Base-by-base conservation (phyloP, 805 yeast species). In the Candida caryicola region DNA sequence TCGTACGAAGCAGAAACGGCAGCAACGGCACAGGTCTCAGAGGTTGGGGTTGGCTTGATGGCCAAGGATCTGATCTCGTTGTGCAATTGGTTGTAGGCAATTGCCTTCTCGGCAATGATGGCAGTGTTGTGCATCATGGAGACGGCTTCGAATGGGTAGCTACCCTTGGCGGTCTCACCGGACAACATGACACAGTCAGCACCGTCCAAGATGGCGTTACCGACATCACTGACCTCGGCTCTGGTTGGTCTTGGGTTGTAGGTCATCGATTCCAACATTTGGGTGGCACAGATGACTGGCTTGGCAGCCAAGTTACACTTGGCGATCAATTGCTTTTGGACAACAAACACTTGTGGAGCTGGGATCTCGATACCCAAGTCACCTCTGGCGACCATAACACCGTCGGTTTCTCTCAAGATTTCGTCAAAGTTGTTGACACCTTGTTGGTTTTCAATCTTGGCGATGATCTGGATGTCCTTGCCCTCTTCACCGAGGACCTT, bases 351-450 rank as follows among this genome's bases (percentile, higher is more conserved):
- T 76, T 90, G 95, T 50, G 97, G 91, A 52, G 99, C 98, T 53
- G 98, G 98, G 61, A 93, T 93, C 77, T 93, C 99, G 62, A 93
- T 93, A 79, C 99, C 99, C 60, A 93, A 79, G 71, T 93, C 99
- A 79, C 99, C 99, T 75, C 99, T 85, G 60, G 99, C 99, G 67
- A 93, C 98, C 99, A 93, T 93, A 62, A 93, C 96, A 77, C 98
- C 99, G 66, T 93, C 99, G 48, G 99, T 93, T 69, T 82, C 95
- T 59, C 66, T 67, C 65, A 93, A 81, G 63, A 93, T 93, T 48
- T 87, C 97, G 70, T 93, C 99, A 64, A 93, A 93, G 82, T 93
- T 93, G 85, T 93, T 90, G 60, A 93, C 98, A 79, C 99, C 99
- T 74, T 93, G 99, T 76, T 91, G 98, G 79, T 89, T 90, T 79